Percentiles rank a stretch among this genome's conserved stretches.
Evolutionary conservation across 108 stramenopile genomes (phyloP).

Genomic region (Cyclotella cryptica): DNA sequence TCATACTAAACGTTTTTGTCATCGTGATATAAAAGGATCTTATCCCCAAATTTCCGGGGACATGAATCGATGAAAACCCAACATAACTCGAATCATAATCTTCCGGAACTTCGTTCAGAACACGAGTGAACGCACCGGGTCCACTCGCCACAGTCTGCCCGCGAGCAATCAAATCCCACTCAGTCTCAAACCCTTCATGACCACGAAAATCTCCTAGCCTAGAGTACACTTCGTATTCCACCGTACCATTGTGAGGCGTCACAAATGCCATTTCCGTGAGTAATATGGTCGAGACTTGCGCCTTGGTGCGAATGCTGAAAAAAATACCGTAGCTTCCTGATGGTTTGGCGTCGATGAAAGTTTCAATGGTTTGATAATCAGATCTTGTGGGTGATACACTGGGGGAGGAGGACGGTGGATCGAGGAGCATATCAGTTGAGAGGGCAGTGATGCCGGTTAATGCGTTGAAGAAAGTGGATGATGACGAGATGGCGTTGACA

Average conservation of each 20-base stretch:
- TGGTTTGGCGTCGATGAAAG: constrained; percentile 13
- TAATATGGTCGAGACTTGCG: not conserved
- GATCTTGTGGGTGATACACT: constrained; percentile 23
- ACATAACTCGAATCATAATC: constrained; percentile 6
- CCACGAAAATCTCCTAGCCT: constrained; percentile 4
- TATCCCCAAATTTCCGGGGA: constrained; percentile 24
- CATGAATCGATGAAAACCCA: constrained; percentile 29
- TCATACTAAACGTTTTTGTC: constrained; percentile 4
- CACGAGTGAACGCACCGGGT: constrained; percentile 3
- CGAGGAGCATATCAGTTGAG: constrained; percentile 2
- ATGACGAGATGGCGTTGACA: not conserved
- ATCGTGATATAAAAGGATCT: constrained; percentile 37
- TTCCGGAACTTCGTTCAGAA: not conserved
- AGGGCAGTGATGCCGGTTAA: constrained; percentile 4
- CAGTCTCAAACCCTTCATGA: constrained; percentile 1
- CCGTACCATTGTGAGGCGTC: not conserved
- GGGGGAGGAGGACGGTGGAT: constrained; percentile 16
- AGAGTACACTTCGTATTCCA: constrained; percentile 29
- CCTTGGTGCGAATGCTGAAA: constrained; percentile 16
- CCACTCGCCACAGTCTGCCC: constrained; percentile 19
- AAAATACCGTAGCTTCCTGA: constrained; percentile 28
- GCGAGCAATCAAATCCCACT: constrained; percentile 31
- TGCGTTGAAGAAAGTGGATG: constrained; percentile 18
- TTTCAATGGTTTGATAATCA: constrained; percentile 13
- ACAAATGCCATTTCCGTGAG: constrained; percentile 19